These are phyloP conservation scores for Kurtzmaniella fragi DNA, from an alignment of 805 yeast species.

Conservation along the genomic window DNA sequence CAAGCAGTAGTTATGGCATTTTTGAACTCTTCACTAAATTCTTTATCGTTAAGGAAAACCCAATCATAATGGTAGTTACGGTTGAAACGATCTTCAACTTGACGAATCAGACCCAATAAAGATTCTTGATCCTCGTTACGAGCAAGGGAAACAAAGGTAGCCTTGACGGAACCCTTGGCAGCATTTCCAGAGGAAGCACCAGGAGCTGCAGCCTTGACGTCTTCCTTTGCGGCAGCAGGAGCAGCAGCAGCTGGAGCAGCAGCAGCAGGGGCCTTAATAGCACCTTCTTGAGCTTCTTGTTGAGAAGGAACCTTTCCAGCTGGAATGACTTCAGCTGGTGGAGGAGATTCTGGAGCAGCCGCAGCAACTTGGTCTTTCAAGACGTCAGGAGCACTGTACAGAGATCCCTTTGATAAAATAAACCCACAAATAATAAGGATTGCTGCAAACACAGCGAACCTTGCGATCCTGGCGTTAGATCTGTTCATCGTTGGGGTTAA, in stretches of 20 bases:
- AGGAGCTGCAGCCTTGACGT: conserved; percentile 6
- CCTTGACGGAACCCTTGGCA: conserved; percentile 29
- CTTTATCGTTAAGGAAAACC: conserved; percentile 90
- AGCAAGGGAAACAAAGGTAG: conserved; percentile 78
- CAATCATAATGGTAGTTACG: conserved; percentile 79
- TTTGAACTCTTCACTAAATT: conserved; percentile 78
- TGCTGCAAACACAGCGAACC: conserved; percentile 35
- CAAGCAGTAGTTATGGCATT: conserved; percentile 59
- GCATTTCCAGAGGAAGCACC: conserved; percentile 7
- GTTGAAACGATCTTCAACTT: conserved; percentile 89
- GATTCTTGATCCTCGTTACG: conserved; percentile 68
- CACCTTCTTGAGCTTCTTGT: conserved; percentile 6
- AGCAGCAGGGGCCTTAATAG: conserved; percentile 4
- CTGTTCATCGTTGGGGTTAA: conserved; percentile 9
- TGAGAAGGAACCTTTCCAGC: not conserved
- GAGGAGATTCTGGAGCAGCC: not conserved
- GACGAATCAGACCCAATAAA: conserved; percentile 60
- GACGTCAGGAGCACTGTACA: conserved; percentile 11
- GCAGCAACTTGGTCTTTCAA: not conserved
- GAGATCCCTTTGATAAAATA: conserved; percentile 32
- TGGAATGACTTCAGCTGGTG: not conserved
- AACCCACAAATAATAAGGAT: conserved; percentile 32
- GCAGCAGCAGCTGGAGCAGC: conserved; percentile 9
- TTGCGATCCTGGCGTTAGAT: conserved; percentile 33
- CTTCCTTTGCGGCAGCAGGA: conserved; percentile 7